Base-by-base conservation (phyloP, 495 filamentous ascomycete genomes). In the Aspergillus diversus region DNA sequence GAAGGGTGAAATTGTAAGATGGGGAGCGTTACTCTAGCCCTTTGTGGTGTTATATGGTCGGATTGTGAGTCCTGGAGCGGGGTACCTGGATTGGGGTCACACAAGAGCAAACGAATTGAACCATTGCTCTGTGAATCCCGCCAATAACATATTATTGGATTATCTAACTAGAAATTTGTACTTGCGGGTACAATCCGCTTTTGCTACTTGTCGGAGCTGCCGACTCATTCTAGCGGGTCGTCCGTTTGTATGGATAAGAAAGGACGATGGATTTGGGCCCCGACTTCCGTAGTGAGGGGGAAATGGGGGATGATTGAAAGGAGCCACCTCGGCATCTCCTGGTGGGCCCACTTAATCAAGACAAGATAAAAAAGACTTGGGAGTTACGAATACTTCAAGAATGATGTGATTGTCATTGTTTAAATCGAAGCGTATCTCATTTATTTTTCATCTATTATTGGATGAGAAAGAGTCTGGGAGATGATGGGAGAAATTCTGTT, bases 171-270 rank as follows among this genome's bases (percentile, higher is more conserved):
- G 8, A 2, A 43, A 13, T 43, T 11, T 12, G 11, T 43, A 15
- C n/a, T 43, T 43, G 5, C n/a, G n/a, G 39, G 39, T 43, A 43
- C 39, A 13, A 43, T 43, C 4, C n/a, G 39, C 8, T 13, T 15
- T 43, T 4, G n/a, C 11, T 6, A 43, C 39, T 43, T 43, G 39
- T 57, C 55, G 55, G 55, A 57, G 27, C 37, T 12, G 37, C 55
- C 55, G 55, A 43, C 17, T 47, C 12, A 50, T 21, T 55, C 12
- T 15, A 42, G 53, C 53, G 55, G 37, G 46, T 4, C 35, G 32
- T 47, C 39, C 55, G 55, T 57, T 47, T 31, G 16, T 6, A 32
- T 13, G 8, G 55, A 47, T 11, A 43, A 11, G n/a, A 13, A 13
- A 43, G 39, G 9, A 8, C 7, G 37, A 11, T 43, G 8, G 39